Evolutionary conservation across 257 asterid genomes (phyloP).

Genomic region (Agastache rugosa): DNA sequence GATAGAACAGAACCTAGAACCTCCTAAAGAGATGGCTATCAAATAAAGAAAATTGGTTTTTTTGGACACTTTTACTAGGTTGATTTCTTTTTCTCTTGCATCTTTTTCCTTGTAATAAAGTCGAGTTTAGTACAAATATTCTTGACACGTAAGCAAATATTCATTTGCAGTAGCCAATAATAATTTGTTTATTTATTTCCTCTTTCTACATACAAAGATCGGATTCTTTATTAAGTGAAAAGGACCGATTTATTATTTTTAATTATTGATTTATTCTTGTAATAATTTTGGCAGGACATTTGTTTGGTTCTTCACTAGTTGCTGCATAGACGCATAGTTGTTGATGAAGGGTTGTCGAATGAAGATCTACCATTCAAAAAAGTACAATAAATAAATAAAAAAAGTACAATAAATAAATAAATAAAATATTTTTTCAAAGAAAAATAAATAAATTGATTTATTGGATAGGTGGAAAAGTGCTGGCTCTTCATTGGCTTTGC

Average conservation of each 20-base stretch:
- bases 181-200: neutral
- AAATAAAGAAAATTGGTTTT: constrained; percentile 2
- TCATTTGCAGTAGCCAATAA: neutral
- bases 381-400: neutral
- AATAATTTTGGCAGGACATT: neutral
- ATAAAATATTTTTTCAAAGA: no score
- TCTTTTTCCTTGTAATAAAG: neutral
- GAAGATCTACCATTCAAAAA: neutral
- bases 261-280: neutral
- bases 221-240: neutral
- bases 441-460: neutral
- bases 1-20: constrained; percentile 57
- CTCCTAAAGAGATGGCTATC: constrained; percentile 43
- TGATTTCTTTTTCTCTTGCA: neutral
- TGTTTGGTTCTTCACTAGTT: constrained; percentile 2
- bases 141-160: constrained; percentile 19
- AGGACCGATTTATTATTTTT: neutral
- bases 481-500: neutral
- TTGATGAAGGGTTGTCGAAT: neutral
- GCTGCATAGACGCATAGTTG: neutral
- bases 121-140: constrained; percentile 4
- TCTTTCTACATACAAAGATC: neutral
- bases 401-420: neutral
- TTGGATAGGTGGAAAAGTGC: neutral
- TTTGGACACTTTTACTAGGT: neutral